Evolutionary conservation across 2,329 filamentous ascomycete genomes (phyloP), one percentile per base, ranked within the genome.

Genomic region (Rasamsonia emersonii): DNA sequence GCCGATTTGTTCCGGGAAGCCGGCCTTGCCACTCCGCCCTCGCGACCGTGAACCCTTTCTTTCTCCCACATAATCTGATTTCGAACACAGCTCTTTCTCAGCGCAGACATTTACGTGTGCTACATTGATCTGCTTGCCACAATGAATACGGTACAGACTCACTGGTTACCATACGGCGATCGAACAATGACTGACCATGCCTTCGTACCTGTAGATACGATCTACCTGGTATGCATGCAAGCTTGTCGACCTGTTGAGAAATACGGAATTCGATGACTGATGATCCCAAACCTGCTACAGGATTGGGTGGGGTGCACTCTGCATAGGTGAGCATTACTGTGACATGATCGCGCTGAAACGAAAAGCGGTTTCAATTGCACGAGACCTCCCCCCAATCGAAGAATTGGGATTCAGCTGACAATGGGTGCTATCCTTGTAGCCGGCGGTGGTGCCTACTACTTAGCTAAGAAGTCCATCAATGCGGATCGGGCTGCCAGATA

Each of bases 381-480:
- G 7, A n/a, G 19, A 7, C 19, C 7, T 7, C 7, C n/a, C n/a
- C 19, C 19, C 19, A n/a, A 21, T n/a, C 19, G 19, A 21, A 7
- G 19, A n/a, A 21, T n/a, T 7, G n/a, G 19, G n/a, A 19, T 29
- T 17, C 16, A 20, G 9, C 27, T 3, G 27, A 29, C 9, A n/a
- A n/a, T n/a, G n/a, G n/a, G n/a, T n/a, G n/a, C n/a, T n/a, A n/a
- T n/a, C n/a, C n/a, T n/a, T n/a, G n/a, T 19, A 86, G 86, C 88
- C 45, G 91, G 89, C 53, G 91, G 77, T 44, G 84, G 81, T 42
- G 86, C 89, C 51, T 98, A 96, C 70, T 86, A 84, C 68, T 94
- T 95, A 58, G 91, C 91, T 43, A 98, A 98, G 71, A 74, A 77
- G 54, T 80, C 79, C 59, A 93, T 98, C 72, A 94, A 95, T 56